Conservation (phyloP, 1,139 yeast species). For the Scheffersomyces parashehatae region DNA sequence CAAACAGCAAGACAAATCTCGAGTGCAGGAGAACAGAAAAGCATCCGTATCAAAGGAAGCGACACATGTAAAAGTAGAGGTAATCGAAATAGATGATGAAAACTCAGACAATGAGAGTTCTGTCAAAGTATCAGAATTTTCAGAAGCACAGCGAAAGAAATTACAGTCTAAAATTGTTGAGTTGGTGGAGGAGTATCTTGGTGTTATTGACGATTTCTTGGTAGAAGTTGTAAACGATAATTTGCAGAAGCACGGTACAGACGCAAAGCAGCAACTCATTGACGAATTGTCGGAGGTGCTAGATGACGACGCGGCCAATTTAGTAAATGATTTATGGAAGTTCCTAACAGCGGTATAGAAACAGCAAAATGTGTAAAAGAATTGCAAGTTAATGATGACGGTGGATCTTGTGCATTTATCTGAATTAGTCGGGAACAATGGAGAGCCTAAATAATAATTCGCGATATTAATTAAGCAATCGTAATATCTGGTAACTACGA, state of each 20-base stretch:
- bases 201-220: slow-evolving; percentile 52
- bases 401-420: too few species aligned
- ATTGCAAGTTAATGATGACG: too few species aligned
- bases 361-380: too few species aligned
- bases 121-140: slow-evolving; percentile 12
- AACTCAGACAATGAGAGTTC: neutral
- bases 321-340: slow-evolving; percentile 40
- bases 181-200: slow-evolving; percentile 53
- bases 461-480: too few species aligned
- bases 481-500: too few species aligned
- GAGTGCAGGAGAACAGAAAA: neutral
- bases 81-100: neutral
- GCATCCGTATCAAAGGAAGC: neutral
- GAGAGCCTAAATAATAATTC: too few species aligned
- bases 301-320: slow-evolving; percentile 55
- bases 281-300: slow-evolving; percentile 52
- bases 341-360: slow-evolving; percentile 5
- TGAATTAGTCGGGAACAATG: too few species aligned
- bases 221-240: slow-evolving; percentile 42
- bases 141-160: slow-evolving; percentile 13
- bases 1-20: too few species aligned
- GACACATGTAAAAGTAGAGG: neutral
- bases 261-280: slow-evolving; percentile 30
- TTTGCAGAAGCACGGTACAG: slow-evolving; percentile 27
- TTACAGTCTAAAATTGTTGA: slow-evolving; percentile 36